Evolutionary conservation across 1,139 yeast genomes (phyloP), one percentile per base, ranked within the genome.

Genomic region (Arxiozyma slooffiae): DNA sequence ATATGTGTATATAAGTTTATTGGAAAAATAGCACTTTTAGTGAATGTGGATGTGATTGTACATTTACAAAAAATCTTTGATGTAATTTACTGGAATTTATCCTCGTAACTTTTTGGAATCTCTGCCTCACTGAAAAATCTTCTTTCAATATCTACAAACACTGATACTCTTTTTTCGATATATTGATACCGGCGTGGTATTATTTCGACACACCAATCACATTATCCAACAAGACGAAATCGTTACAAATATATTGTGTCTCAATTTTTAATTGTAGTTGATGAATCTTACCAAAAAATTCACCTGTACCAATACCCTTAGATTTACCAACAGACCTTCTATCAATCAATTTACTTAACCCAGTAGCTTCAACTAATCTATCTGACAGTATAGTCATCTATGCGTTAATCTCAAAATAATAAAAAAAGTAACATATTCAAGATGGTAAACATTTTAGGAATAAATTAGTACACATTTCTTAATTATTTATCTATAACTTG

Each of bases 261-360:
- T 88, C 96, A 38, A 92, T 81, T 55, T 81, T 81, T 44, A 92
- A 77, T 23, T 95, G 96, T 0, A 89, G 95, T 58, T 89, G 82
- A 65, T 92, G 97, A 47, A 94, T 84, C 53, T 86, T 77, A 5
- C 98, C 99, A 36, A 81, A 67, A 50, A 88, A 86, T 55, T 78
- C 76, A 43, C 86, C 82, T 1, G 82, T 76, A 1, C 98, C 99
- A 6, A 92, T 97, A 38, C 98, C 99, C 55, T 79, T 72, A 1
- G 96, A 97, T 59, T 81, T 80, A 23, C 96, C 96, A 47, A 74
- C 74, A 66, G 83, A 88, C 55, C 97, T 73, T 53, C 71, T 80
- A 64, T 92, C 99, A n/a, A 92, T 80, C 50, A 89, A 71, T 57
- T 85, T 79, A 23, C 81, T 71, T 43, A 92, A 70, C 0, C 87